These are phyloP conservation scores for Populus hybrid DNA, from an alignment of 441 rosid species.

Conservation along the genomic window DNA sequence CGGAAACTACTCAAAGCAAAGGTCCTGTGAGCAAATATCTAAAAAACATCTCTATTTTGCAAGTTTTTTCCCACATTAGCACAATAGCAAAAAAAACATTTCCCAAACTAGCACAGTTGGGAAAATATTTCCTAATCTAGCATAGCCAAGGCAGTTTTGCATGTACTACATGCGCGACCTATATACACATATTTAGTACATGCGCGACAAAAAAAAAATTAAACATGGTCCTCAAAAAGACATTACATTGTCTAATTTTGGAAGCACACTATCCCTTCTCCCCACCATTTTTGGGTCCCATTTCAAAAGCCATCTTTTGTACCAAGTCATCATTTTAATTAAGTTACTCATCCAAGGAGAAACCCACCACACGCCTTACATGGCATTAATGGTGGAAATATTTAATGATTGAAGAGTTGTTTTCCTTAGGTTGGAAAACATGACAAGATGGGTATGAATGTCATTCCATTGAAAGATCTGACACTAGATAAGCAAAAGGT, in stretches of 20 bases:
- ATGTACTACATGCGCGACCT: neutral
- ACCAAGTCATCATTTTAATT: neutral
- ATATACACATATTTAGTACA: neutral
- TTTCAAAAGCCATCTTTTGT: neutral
- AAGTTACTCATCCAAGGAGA: neutral
- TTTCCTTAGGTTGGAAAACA: conserved; percentile 68
- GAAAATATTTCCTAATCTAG: neutral
- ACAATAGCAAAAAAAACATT: neutral
- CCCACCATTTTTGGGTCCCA: neutral
- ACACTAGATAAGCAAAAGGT: conserved; percentile 62
- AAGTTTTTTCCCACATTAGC: neutral
- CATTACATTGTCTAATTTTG: neutral
- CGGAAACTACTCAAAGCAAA: neutral
- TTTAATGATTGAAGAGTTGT: neutral
- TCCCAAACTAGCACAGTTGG: neutral
- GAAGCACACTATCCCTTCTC: neutral
- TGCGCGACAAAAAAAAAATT: neutral
- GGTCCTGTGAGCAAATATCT: neutral
- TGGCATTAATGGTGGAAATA: neutral
- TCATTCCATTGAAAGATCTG: conserved; percentile 75
- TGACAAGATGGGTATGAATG: conserved; percentile 89
- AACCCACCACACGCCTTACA: neutral
- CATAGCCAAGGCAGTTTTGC: neutral
- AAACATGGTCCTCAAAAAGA: neutral
- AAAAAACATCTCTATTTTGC: neutral